Conservation (phyloP, 106 monocot genomes). For the Acanthochlamys bracteata region DNA sequence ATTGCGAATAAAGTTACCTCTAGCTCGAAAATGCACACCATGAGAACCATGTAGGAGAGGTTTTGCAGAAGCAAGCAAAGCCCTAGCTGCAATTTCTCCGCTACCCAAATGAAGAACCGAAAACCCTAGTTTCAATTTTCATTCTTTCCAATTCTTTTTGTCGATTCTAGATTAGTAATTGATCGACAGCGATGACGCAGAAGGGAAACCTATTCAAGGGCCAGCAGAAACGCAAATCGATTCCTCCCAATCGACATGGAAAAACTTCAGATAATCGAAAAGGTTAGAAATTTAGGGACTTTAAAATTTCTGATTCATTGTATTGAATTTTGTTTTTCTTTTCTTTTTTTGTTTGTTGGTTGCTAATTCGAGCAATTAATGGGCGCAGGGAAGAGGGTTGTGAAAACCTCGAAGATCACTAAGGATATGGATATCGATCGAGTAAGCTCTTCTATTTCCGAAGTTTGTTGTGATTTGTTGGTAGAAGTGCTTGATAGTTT, state of each 20-base stretch:
- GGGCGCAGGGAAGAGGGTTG: slow-evolving; percentile 39
- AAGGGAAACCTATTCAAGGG: slow-evolving; percentile 65
- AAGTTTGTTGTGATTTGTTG: background rate
- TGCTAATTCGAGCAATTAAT: background rate
- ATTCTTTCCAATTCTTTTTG: too few species aligned
- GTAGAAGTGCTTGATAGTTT: background rate
- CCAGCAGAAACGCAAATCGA: slow-evolving; percentile 44
- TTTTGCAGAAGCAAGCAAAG: too few species aligned
- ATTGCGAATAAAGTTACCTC: too few species aligned
- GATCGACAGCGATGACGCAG: slow-evolving; percentile 52
- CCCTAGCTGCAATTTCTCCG: too few species aligned
- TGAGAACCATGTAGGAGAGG: too few species aligned
- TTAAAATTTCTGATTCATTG: background rate
- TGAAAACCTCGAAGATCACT: slow-evolving; percentile 42
- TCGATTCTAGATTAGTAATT: background rate
- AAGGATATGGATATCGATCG: slow-evolving; percentile 44
- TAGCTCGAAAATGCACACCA: too few species aligned
- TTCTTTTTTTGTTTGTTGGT: background rate
- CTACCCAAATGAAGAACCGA: too few species aligned
- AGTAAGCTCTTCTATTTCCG: slow-evolving; percentile 17
- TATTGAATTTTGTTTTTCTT: background rate
- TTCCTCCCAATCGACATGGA: slow-evolving; percentile 67
- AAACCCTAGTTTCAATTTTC: too few species aligned
- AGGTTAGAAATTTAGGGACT: slow-evolving; percentile 14
- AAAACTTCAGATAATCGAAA: slow-evolving; percentile 37